These are phyloP conservation scores for Paecilomyces formosus DNA, from an alignment of 2,329 filamentous ascomycete species.

Conservation along the genomic window DNA sequence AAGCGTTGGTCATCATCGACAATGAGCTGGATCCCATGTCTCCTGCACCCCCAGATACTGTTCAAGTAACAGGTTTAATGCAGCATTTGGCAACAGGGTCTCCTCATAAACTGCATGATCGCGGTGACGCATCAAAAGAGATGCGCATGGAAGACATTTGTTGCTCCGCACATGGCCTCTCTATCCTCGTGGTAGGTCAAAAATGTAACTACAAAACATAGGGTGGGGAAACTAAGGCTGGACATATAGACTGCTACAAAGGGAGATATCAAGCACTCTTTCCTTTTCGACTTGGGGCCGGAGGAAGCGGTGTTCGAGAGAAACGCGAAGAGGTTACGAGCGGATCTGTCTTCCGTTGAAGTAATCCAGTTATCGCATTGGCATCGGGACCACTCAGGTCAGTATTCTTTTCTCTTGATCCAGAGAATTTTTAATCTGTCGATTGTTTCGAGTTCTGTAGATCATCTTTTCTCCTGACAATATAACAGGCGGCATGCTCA, in stretches of 20 bases:
- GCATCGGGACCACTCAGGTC: slow-evolving; percentile 50
- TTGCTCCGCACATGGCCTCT: slow-evolving; percentile 49
- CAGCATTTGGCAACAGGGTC: slow-evolving; percentile 34
- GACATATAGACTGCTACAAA: slow-evolving; percentile 39
- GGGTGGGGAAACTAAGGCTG: not conserved
- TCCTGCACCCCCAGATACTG: slow-evolving; percentile 35
- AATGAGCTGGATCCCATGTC: slow-evolving; percentile 51
- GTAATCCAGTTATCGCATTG: slow-evolving; percentile 46
- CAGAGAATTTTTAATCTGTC: not conserved
- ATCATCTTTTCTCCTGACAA: not conserved
- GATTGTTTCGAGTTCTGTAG: not conserved
- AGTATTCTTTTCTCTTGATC: not conserved
- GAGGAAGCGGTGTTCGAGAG: slow-evolving; percentile 45
- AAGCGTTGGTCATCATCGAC: slow-evolving; percentile 46
- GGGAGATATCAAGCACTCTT: slow-evolving; percentile 35
- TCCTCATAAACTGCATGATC: slow-evolving; percentile 21
- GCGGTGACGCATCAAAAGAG: slow-evolving; percentile 39
- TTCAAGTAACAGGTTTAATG: slow-evolving; percentile 38
- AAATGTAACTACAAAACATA: not conserved
- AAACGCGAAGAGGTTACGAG: slow-evolving; percentile 40
- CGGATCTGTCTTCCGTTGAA: slow-evolving; percentile 39
- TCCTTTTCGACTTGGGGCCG: slow-evolving; percentile 49
- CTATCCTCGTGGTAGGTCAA: slow-evolving; percentile 41
- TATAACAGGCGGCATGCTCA: slow-evolving; percentile 39
- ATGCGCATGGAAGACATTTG: slow-evolving; percentile 45